Evolutionary conservation across 2,329 filamentous ascomycete genomes (phyloP), one percentile per base, ranked within the genome.

Genomic region (Monosporascus sp.): DNA sequence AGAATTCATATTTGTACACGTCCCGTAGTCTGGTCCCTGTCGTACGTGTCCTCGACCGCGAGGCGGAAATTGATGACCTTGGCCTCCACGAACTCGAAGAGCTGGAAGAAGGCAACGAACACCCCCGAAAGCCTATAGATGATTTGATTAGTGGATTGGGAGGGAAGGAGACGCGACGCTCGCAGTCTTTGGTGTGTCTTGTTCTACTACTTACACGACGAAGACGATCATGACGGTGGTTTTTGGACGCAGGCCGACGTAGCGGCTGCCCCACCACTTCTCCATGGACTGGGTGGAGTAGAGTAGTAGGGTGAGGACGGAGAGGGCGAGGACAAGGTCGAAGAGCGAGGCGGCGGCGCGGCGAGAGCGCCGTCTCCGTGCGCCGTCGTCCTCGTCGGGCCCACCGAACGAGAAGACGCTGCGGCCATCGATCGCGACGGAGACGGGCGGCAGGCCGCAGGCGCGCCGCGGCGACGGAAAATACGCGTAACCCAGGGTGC

Each of bases 211-310:
- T 57, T 57, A 65, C 62, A 63, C 55, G 41, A 65, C 57, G 24
- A 59, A 58, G 39, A 61, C 61, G 25, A 65, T 65, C 38, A 63
- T 52, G 22, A 60, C 61, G 50, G 63, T 62, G 15, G 62, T 65
- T 45, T 58, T 59, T 47, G 60, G 51, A 60, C 62, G 57, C 11
- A 65, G 54, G 17, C 62, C 62, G 36, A 65, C 59, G 27, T 63
- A 65, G n/a, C 57, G 55, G 3, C 58, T 57, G 43, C 61, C 62
- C 62, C 62, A 65, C 60, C 60, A 65, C 7, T 61, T 60, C 25
- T 63, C 61, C 61, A 65, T 65, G 52, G 61, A 59, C 49, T 61
- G 61, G 31, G 58, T 60, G n/a, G 62, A 65, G 50, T 63, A 62
- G 39, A 63, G 56, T 22, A 65, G 57, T 20, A 65, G 57, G 5